Percentiles rank a stretch among this genome's conserved stretches.
Conservation (phyloP, 2,329 filamentous ascomycete genomes). For the Tolypocladium tundrense region DNA sequence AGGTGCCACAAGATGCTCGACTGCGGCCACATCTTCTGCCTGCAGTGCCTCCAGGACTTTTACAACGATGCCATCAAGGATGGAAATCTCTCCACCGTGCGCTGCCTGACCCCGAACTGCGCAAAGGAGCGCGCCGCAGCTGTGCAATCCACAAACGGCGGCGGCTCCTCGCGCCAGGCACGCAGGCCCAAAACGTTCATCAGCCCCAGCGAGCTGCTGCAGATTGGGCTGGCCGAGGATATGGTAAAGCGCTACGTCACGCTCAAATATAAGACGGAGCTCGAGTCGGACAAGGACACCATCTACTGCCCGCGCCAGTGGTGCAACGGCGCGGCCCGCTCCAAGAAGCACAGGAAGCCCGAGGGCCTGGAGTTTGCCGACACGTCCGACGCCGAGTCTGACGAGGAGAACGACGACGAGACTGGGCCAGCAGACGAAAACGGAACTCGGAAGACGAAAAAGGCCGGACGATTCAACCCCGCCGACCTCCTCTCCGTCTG, state of each 20-base stretch:
- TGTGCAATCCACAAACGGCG: slow-evolving; percentile 5
- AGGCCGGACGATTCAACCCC: slow-evolving; percentile 23
- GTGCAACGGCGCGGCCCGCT: slow-evolving; percentile 82
- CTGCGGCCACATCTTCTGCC: slow-evolving; percentile 87
- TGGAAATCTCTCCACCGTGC: slow-evolving; percentile 69
- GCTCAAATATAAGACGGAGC: slow-evolving; percentile 83
- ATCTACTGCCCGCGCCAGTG: slow-evolving; percentile 86
- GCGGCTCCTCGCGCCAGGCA: slow-evolving; percentile 5
- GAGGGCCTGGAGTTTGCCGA: slow-evolving; percentile 52
- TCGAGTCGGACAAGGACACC: slow-evolving; percentile 85
- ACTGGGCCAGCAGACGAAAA: slow-evolving; percentile 12
- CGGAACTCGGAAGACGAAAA: slow-evolving; percentile 12
- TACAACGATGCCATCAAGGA: slow-evolving; percentile 82
- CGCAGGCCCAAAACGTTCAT: slow-evolving; percentile 57
- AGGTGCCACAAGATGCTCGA: slow-evolving; percentile 72
- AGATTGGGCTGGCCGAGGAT: slow-evolving; percentile 61
- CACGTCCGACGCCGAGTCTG: slow-evolving; percentile 40
- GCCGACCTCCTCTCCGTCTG: slow-evolving; percentile 71
- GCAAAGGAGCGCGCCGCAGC: slow-evolving; percentile 47
- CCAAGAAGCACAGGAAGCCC: slow-evolving; percentile 62
- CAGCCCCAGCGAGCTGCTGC: slow-evolving; percentile 73
- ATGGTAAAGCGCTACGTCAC: slow-evolving; percentile 77
- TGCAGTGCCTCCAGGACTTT: slow-evolving; percentile 77
- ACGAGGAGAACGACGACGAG: slow-evolving; percentile 39
- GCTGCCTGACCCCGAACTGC: slow-evolving; percentile 72